Evolutionary conservation across 805 yeast species (phyloP).

Genomic region (Metschnikowia borealis): DNA sequence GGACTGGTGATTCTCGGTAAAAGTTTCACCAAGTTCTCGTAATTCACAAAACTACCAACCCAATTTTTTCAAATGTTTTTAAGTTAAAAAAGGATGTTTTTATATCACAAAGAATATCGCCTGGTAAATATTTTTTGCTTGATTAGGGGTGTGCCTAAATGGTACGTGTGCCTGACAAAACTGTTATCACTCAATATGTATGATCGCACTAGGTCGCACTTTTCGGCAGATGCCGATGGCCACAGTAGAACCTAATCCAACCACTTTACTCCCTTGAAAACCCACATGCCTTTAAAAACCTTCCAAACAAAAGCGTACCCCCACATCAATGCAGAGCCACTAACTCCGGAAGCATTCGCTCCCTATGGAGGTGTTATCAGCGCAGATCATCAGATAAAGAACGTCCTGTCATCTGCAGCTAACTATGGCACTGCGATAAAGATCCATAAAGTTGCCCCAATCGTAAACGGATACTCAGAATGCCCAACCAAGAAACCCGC

Average conservation of each 20-base stretch:
- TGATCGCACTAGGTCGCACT: slow-evolving; percentile 1
- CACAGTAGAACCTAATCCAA: not conserved
- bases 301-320: slow-evolving; percentile 21
- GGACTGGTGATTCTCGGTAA: no score
- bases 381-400: slow-evolving; percentile 64
- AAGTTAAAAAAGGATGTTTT: no score
- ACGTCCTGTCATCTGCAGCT: slow-evolving; percentile 49
- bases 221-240: not conserved
- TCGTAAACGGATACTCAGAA: slow-evolving; percentile 46
- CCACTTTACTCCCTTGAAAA: not conserved
- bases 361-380: slow-evolving; percentile 75
- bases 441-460: slow-evolving; percentile 66
- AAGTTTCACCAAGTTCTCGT: no score
- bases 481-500: slow-evolving; percentile 48
- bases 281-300: slow-evolving; percentile 38
- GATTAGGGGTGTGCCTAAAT: not conserved
- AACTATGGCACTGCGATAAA: slow-evolving; percentile 94
- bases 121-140: not conserved
- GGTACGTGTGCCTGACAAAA: not conserved
- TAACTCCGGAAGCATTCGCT: slow-evolving; percentile 65
- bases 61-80: no score
- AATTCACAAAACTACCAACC: no score
- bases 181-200: not conserved
- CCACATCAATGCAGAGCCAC: slow-evolving; percentile 46
- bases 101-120: no score